Evolutionary conservation across 768 basidiomycete species (phyloP).

Genomic region (Boletus huronensis): DNA sequence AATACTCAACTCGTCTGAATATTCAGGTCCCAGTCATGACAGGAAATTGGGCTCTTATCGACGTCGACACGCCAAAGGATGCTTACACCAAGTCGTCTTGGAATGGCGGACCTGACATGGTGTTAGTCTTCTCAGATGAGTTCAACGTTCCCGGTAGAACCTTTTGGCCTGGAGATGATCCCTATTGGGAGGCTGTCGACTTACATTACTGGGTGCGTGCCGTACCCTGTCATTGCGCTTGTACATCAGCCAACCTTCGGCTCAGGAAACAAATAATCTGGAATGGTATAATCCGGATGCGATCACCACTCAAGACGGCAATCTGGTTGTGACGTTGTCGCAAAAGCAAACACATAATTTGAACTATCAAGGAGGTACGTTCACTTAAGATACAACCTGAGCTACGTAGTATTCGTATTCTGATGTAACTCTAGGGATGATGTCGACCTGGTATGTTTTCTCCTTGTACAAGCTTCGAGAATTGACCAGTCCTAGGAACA

Average conservation of each 20-base stretch:
- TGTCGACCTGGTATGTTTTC: slow-evolving; percentile 37
- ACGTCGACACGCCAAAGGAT: slow-evolving; percentile 54
- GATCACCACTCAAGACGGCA: slow-evolving; percentile 48
- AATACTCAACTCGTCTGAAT: background rate
- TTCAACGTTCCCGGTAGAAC: slow-evolving; percentile 73
- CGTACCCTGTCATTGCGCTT: slow-evolving; percentile 24
- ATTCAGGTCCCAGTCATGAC: slow-evolving; percentile 51
- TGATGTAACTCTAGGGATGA: slow-evolving; percentile 44
- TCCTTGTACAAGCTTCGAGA: background rate
- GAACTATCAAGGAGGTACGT: slow-evolving; percentile 41
- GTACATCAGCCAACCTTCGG: slow-evolving; percentile 27
- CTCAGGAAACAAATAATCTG: slow-evolving; percentile 43
- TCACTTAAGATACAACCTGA: slow-evolving; percentile 10
- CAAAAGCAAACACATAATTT: slow-evolving; percentile 44
- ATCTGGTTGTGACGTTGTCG: slow-evolving; percentile 48
- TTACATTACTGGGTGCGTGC: slow-evolving; percentile 40
- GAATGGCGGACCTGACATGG: slow-evolving; percentile 52
- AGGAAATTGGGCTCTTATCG: slow-evolving; percentile 57
- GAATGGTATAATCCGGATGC: slow-evolving; percentile 59
- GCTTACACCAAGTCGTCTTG: slow-evolving; percentile 54
- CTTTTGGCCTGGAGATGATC: slow-evolving; percentile 82
- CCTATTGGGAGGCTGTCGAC: slow-evolving; percentile 69
- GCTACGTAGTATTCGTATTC: slow-evolving; percentile 29
- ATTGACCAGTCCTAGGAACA: slow-evolving; percentile 54
- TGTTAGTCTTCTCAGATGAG: slow-evolving; percentile 77